Base-by-base conservation (phyloP, 768 basidiomycete genomes). In the Leucogyrophana mollusca region DNA sequence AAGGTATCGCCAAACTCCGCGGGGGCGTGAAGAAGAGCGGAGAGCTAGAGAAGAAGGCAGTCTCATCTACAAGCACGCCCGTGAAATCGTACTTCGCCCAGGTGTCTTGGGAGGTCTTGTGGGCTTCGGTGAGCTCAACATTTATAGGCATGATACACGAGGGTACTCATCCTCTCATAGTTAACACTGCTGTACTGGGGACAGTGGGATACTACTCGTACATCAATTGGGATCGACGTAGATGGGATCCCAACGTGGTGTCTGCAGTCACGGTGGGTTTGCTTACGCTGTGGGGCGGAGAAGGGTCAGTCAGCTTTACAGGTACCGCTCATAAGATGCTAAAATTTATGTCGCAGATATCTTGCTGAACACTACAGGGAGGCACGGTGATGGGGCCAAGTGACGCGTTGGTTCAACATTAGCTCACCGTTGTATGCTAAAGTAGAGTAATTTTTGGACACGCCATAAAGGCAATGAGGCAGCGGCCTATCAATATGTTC, bases 111-210 rank as follows among this genome's bases (percentile, higher is more conserved):
- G 85, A 42, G 82, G 87, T 38, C 54, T 86, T 9, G 61, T 84
- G 34, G 84, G 85, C 42, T 48, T 81, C 30, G 50, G 85, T 86
- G 57, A 65, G 79, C 66, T 20, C 50, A 22, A 25, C 55, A 33
- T 22, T 13, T n/a, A n/a, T n/a, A n/a, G n/a, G n/a, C n/a, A n/a
- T n/a, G n/a, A n/a, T n/a, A n/a, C n/a, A n/a, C n/a, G n/a, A n/a
- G n/a, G n/a, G n/a, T n/a, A n/a, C n/a, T 48, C 3, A 3, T 25
- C 1, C 8, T 36, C 24, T 24, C 43, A 21, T 40, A 82, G 80
- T 84, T 40, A 90, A 90, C 55, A 66, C 82, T 1, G 82, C 75
- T 4, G 61, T 90, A 10, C 58, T 90, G 22, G 80, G 83, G 3
- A 62, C 74, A 14, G 64, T 88, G 11, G 84, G 84, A 2, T 90